Percentiles rank a stretch among this genome's conserved stretches.
Conservation (phyloP, 2,329 filamentous ascomycete species). For the Raffaelea arxii region DNA sequence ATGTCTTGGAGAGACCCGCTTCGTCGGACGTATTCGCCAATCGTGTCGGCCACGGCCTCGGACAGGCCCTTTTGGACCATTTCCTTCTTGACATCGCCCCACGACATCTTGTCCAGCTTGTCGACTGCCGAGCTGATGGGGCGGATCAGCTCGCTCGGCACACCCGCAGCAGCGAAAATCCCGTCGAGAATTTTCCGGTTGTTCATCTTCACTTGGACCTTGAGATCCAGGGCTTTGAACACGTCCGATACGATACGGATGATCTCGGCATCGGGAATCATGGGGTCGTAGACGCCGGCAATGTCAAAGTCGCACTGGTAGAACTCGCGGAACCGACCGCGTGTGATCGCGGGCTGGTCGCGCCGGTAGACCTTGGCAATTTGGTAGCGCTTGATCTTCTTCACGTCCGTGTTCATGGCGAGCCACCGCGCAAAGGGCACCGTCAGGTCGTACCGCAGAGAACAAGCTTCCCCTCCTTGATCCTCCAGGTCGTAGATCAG, state of each 20-base stretch:
- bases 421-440: conserved; percentile 71
- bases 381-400: conserved; percentile 87
- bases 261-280: conserved; percentile 87
- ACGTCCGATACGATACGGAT: conserved; percentile 75
- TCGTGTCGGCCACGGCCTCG: conserved; percentile 68
- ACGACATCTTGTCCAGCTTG: conserved; percentile 84
- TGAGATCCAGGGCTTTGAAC: conserved; percentile 58
- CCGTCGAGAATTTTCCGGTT: conserved; percentile 92
- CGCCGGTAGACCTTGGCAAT: conserved; percentile 77
- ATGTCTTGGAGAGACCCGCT: conserved; percentile 38
- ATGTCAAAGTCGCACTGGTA: conserved; percentile 98
- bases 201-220: conserved; percentile 86
- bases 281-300: conserved; percentile 76
- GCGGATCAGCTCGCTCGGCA: conserved; percentile 74
- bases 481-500: conserved; percentile 65
- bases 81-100: conserved; percentile 80
- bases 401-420: conserved; percentile 81
- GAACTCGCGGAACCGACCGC: conserved; percentile 90
- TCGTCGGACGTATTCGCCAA: conserved; percentile 61
- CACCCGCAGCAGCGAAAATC: conserved; percentile 81
- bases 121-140: conserved; percentile 87
- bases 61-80: conserved; percentile 86
- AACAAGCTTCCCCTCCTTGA: conserved; percentile 74
- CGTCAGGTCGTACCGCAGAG: conserved; percentile 65
- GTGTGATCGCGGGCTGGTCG: conserved; percentile 56